Evolutionary conservation across 139 green algal species (phyloP), one percentile per base, ranked within the genome.

Genomic region (Desmodesmus armatus): DNA sequence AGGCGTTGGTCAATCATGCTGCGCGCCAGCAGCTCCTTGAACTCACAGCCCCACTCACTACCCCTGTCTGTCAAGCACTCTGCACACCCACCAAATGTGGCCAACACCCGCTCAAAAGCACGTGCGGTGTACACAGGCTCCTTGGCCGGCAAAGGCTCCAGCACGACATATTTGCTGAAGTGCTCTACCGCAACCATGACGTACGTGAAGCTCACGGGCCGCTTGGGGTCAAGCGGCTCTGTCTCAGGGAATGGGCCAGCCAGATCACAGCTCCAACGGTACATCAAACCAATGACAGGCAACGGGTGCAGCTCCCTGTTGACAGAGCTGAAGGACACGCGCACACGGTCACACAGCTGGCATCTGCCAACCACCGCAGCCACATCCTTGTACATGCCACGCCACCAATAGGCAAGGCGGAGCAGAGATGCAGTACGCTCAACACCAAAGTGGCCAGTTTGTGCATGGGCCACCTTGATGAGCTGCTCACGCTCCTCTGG

Each of bases 41-140:
- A 91, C 5, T 66, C 85, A 31, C 69, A 82, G 0, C 23, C 7
- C 23, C 76, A 91, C 40, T 89, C 81, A 15, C 47, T 62, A 27
- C 88, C 88, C 23, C 43, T 9, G 67, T 91, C 85, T 13, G 81
- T 91, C 3, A 91, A 17, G 29, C 88, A 83, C 69, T 91, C 78
- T 31, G 80, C 88, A 5, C 53, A 74, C 0, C 72, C 51, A 0
- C 76, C 69, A 71, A 80, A 87, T 0, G 60, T 37, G 0, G 21
- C 27, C 0, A 91, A 27, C 17, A 89, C 69, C n/a, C 80, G 7
- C 13, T 63, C 6, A 29, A 88, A 83, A 0, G 78, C 87, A 0
- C 40, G 35, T 25, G 76, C 77, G 5, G 70, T 84, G 29, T 31
- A 25, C 0, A 9, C 25, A 27, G 44, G n/a, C 0, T 29, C n/a